Percentiles rank a stretch among this genome's conserved stretches.
phyloP scores from a whole-genome alignment of 306 rosid genomes.

The Begonia fuchsioides region DNA sequence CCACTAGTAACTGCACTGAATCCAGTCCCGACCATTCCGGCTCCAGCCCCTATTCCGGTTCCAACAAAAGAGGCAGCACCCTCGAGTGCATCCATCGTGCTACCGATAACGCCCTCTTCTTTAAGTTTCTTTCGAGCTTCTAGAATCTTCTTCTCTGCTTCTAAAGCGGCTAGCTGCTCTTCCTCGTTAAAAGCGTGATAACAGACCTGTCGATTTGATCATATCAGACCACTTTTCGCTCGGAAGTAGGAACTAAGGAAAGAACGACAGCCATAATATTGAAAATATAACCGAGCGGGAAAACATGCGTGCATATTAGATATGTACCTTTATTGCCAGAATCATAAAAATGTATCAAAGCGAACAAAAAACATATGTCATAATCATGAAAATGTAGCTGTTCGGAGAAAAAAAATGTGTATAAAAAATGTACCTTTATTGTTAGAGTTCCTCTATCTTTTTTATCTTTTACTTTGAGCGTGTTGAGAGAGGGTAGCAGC shows the following conservation, averaged over 20 bases:
- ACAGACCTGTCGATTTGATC: constrained; percentile 19
- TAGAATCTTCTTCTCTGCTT: constrained; percentile 46
- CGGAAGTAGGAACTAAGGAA: background rate
- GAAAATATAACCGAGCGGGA: too few relatives aligned
- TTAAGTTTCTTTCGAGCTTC: constrained; percentile 61
- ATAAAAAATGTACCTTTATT: too few relatives aligned
- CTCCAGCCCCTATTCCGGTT: constrained; percentile 26
- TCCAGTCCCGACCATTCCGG: constrained; percentile 52
- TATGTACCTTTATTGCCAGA: constrained; percentile 65
- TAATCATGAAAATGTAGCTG: too few relatives aligned
- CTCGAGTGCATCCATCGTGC: constrained; percentile 78
- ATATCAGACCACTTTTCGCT: too few relatives aligned
- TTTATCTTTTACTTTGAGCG: constrained; percentile 81
- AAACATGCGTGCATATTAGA: background rate
- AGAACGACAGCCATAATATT: too few relatives aligned
- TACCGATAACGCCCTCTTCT: constrained; percentile 61
- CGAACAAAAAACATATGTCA: too few relatives aligned
- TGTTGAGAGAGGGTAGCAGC: constrained; percentile 72
- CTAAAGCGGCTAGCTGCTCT: constrained; percentile 57
- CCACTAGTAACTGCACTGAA: too few relatives aligned
- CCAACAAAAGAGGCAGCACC: constrained; percentile 46
- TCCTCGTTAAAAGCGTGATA: constrained; percentile 73
- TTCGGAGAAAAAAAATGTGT: too few relatives aligned
- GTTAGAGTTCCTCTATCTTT: constrained; percentile 82
- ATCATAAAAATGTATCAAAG: too few relatives aligned